A percentile compares a stretch with the other conserved stretches of the same genome.
Evolutionary conservation across 2,329 filamentous ascomycete genomes (phyloP).

Genomic region (Ophiocordyceps camponoti-floridani): DNA sequence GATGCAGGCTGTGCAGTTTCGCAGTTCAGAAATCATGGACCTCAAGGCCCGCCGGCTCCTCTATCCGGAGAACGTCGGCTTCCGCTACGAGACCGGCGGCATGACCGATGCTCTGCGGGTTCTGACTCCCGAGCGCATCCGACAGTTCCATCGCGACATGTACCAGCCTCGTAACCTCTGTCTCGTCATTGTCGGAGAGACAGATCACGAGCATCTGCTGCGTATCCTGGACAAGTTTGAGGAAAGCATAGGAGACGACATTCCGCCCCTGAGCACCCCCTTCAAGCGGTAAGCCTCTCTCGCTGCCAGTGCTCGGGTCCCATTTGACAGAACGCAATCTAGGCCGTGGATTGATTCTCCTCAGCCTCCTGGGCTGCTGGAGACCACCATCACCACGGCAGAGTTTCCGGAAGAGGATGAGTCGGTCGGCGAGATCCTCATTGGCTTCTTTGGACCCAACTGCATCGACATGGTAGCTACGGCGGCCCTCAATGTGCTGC

Average conservation of each 20-base stretch:
- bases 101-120: conserved; percentile 85
- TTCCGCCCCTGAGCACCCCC: conserved; percentile 55
- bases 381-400: conserved; percentile 59
- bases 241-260: conserved; percentile 63
- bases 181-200: conserved; percentile 78
- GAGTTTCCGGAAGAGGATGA: conserved; percentile 96
- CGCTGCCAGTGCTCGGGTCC: not conserved
- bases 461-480: conserved; percentile 51
- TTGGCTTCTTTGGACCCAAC: conserved; percentile 74
- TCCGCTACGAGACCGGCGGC: conserved; percentile 94
- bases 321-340: not conserved
- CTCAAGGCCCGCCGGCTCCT: conserved; percentile 60
- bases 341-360: conserved; percentile 80
- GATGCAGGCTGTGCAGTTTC: conserved; percentile 92
- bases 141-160: conserved; percentile 91
- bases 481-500: conserved; percentile 60
- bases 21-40: conserved; percentile 72
- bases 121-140: conserved; percentile 74
- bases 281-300: conserved; percentile 44
- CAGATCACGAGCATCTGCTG: conserved; percentile 66
- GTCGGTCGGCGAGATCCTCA: conserved; percentile 70
- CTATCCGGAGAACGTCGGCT: conserved; percentile 80
- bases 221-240: conserved; percentile 78
- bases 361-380: conserved; percentile 52
- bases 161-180: conserved; percentile 95